Conservation (phyloP, 257 asterid species). For the Eucommia ulmoides region DNA sequence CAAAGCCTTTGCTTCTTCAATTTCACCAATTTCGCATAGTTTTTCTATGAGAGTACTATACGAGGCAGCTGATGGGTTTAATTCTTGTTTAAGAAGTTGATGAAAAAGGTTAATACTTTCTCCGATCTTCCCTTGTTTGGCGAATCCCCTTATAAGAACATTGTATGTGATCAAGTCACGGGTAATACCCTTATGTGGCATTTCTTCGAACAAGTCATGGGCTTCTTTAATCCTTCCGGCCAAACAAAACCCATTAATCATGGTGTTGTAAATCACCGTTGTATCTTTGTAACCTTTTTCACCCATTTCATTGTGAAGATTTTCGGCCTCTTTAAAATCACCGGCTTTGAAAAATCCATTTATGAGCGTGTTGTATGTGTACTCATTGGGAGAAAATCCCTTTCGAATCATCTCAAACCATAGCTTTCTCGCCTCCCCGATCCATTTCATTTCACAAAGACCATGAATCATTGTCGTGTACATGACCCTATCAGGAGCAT, state of each 20-base stretch:
- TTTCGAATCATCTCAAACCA: conserved; percentile 67
- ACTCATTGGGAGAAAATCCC: conserved; percentile 40
- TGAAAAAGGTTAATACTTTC: conserved; percentile 24
- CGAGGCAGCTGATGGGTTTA: conserved; percentile 34
- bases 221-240: conserved; percentile 43
- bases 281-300: conserved; percentile 35
- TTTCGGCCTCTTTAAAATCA: conserved; percentile 40
- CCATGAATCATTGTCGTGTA: conserved; percentile 58
- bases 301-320: conserved; percentile 49
- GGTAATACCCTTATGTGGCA: conserved; percentile 32
- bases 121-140: conserved; percentile 24
- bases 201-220: conserved; percentile 30
- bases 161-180: conserved; percentile 35
- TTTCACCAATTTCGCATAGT: conserved; percentile 36
- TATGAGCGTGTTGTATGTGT: conserved; percentile 40
- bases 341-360: conserved; percentile 43
- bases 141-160: conserved; percentile 42
- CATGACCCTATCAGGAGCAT: conserved; percentile 56
- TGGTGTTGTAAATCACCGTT: conserved; percentile 37
- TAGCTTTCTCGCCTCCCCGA: conserved; percentile 41
- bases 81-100: conserved; percentile 35
- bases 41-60: conserved; percentile 24
- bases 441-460: conserved; percentile 34
- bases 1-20: conserved; percentile 38
- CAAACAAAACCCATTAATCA: conserved; percentile 48